These are phyloP conservation scores for Komagataella pseudopastoris DNA, from an alignment of 805 yeast genomes.

Conservation along the genomic window DNA sequence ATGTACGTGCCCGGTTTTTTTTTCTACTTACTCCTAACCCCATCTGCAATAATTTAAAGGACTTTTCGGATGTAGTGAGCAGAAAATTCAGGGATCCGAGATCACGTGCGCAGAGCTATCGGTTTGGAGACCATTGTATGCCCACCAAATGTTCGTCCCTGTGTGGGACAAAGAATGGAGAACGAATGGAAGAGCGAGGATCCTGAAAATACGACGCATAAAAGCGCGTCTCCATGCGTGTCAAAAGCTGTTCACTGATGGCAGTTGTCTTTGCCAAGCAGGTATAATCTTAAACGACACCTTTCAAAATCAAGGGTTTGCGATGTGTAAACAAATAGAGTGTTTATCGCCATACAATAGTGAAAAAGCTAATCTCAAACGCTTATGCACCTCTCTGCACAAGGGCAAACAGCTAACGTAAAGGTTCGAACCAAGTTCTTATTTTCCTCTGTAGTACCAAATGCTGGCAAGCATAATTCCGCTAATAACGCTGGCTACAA, in stretches of 20 bases:
- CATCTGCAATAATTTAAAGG: neutral
- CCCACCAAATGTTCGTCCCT: neutral
- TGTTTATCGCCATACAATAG: too few relatives aligned
- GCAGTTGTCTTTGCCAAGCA: neutral
- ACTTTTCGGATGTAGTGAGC: neutral
- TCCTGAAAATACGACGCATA: neutral
- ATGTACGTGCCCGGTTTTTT: neutral
- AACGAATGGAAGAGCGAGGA: neutral
- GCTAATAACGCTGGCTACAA: constrained; percentile 61
- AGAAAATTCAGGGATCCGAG: neutral
- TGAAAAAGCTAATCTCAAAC: neutral
- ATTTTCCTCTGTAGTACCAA: constrained; percentile 42
- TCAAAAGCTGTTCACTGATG: neutral
- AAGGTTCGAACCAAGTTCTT: too few relatives aligned
- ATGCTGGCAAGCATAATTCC: constrained; percentile 49
- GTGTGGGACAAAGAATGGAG: neutral
- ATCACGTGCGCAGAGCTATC: neutral
- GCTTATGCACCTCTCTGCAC: neutral
- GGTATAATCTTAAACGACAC: neutral
- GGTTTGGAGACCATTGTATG: neutral
- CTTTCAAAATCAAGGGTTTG: too few relatives aligned
- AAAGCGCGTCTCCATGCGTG: neutral
- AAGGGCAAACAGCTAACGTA: neutral
- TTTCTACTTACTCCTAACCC: neutral
- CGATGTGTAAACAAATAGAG: too few relatives aligned